phyloP scores from a whole-genome alignment of 1,139 yeast genomes.

The Zygotorulaspora mrakii region DNA sequence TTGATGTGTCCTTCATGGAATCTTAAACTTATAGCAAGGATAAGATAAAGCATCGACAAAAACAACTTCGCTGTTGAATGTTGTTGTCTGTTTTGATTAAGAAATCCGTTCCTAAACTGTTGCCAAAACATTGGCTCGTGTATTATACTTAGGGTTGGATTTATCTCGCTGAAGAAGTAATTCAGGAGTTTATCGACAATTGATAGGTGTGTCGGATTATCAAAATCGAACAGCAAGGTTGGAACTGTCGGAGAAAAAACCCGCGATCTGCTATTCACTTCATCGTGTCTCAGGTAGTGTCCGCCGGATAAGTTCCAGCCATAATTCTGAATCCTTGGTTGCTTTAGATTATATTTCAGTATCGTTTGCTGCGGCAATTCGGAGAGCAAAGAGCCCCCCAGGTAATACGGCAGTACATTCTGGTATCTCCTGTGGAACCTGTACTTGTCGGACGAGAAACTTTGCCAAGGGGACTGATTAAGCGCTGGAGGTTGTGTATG shows the following conservation, averaged over 20 bases:
- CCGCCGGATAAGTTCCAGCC: constrained; percentile 68
- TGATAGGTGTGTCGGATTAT: constrained; percentile 18
- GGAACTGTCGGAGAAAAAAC: constrained; percentile 6
- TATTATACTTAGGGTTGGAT: constrained; percentile 52
- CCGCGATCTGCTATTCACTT: constrained; percentile 12
- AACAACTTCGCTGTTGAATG: constrained; percentile 42
- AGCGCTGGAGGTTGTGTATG: constrained; percentile 12
- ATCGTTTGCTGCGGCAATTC: constrained; percentile 41
- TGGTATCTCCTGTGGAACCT: constrained; percentile 52
- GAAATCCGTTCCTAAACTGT: constrained; percentile 39
- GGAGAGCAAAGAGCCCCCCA: constrained; percentile 43
- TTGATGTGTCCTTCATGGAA: constrained; percentile 42
- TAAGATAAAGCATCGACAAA: constrained; percentile 49
- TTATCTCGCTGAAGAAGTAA: constrained; percentile 47
- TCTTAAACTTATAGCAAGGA: constrained; percentile 52
- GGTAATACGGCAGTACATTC: constrained; percentile 45
- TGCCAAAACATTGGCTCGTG: constrained; percentile 55
- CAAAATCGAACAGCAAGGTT: constrained; percentile 19
- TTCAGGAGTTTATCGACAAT: constrained; percentile 34
- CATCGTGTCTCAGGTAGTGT: constrained; percentile 45
- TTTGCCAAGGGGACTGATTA: constrained; percentile 19
- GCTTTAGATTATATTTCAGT: constrained; percentile 38
- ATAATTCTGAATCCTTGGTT: constrained; percentile 58
- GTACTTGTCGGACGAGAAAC: constrained; percentile 43
- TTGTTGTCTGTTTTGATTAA: constrained; percentile 30